Base-by-base conservation (phyloP, 345 rosid genomes). In the Salix udensis region DNA sequence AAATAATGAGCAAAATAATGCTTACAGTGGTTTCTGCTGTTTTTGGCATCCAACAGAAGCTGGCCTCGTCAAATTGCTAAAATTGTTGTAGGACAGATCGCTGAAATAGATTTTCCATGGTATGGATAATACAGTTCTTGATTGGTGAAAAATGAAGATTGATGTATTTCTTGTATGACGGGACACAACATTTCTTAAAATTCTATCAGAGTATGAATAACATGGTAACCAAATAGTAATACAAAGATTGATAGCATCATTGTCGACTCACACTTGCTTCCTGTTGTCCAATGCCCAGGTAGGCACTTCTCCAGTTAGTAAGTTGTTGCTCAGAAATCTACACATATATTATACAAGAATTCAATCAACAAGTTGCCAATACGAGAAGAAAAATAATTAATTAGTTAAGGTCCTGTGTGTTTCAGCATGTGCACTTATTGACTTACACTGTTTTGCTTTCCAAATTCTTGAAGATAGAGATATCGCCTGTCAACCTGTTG, bases 21-120 rank as follows among this genome's bases (percentile, higher is more conserved):
- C 95, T 85, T 84, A 92, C 96, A 87, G 81, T 4, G 3, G 0
- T 46, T 46, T 4, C 5, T 46, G 1, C 1, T 79, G 83, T 53
- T 28, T 1, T 1, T 30, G 76, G 85, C 97, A 94, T 74, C 88
- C 75, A 30, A 13, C 0, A 40, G 11, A 40, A 75, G 85, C 0
- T 53, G 90, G 62, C 48, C 79, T 76, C 0, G 92, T 88, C 80
- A 13, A 14, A 15, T 61, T 61, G 90, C 91, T 88, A 82, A 95
- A 95, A 76, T 85, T 95, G 91, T 95, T 95, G 83, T 90, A 89
- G 55, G 98, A 94, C 68, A 92, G 77, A 84, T 94, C 98, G 4
- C 98, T 94, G 89, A 69, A 79, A 79, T 26, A 23, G 76, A 48
- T 37, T 36, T 21, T 23, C 76, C 18, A 74, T 65, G 21, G 69